phyloP scores from a whole-genome alignment of 73 alveolate genomes.

The Tetrahymena elliotti region DNA sequence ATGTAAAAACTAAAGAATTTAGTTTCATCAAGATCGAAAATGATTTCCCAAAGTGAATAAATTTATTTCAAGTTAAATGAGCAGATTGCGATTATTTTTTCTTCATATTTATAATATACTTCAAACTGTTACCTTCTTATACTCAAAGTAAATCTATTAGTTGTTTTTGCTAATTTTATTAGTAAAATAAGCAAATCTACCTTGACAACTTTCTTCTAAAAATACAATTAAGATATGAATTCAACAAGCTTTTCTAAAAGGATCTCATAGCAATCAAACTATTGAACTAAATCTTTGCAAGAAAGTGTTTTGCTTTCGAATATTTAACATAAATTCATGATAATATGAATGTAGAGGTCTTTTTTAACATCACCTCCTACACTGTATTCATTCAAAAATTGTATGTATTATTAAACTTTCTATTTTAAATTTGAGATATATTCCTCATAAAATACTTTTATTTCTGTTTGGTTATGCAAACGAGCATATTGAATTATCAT shows the following conservation, averaged over 20 bases:
- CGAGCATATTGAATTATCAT: too few relatives aligned
- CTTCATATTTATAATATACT: background rate
- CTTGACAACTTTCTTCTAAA: too few relatives aligned
- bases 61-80: background rate
- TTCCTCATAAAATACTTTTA: too few relatives aligned
- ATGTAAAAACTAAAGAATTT: too few relatives aligned
- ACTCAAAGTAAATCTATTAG: background rate
- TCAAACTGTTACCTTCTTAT: background rate
- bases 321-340: background rate
- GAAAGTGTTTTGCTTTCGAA: background rate
- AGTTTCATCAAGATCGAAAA: too few relatives aligned
- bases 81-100: background rate
- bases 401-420: background rate
- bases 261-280: background rate
- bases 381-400: background rate
- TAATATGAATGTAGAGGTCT: background rate
- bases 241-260: background rate
- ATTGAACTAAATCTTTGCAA: background rate
- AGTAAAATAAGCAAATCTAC: background rate
- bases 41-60: background rate
- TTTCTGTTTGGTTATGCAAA: too few relatives aligned
- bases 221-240: background rate
- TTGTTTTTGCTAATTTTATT: background rate
- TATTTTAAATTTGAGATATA: too few relatives aligned
- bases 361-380: background rate